Conservation (phyloP, 2,329 filamentous ascomycete genomes). For the Beauveria sp. region DNA sequence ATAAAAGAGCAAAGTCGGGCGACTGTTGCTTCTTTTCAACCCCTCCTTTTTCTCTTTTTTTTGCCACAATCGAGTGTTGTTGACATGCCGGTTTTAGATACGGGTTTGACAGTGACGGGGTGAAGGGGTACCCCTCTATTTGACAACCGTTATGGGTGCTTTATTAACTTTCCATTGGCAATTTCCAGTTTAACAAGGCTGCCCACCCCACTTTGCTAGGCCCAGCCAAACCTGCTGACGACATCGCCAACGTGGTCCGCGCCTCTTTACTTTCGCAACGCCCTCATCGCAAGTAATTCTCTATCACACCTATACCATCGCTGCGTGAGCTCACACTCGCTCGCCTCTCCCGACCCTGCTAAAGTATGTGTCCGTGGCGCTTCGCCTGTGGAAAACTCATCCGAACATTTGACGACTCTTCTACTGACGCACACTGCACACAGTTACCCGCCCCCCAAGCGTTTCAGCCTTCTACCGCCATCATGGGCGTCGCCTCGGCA, state of each 20-base stretch:
- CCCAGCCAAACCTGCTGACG: constrained; percentile 1
- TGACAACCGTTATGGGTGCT: no score
- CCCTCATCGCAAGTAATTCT: background rate
- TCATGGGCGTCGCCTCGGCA: constrained; percentile 42
- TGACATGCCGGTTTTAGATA: no score
- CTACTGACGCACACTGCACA: background rate
- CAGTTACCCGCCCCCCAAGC: background rate
- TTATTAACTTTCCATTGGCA: no score
- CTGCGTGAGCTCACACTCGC: no score
- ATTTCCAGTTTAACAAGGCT: constrained; percentile 6
- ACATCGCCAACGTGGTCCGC: background rate
- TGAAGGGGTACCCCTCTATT: no score
- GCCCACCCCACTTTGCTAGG: background rate
- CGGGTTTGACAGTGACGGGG: no score
- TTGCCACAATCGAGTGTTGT: no score
- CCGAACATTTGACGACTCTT: no score
- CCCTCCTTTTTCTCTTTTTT: no score
- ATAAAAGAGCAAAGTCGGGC: background rate
- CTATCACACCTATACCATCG: background rate
- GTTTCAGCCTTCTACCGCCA: constrained; percentile 18
- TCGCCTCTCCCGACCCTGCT: background rate
- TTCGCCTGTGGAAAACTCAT: no score
- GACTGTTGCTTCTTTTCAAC: background rate
- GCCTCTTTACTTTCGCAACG: background rate
- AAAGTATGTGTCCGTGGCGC: background rate